Percentiles rank a stretch among this genome's conserved stretches.
Evolutionary conservation across 2,329 filamentous ascomycete genomes (phyloP).

Genomic region (Fusarium solani-melongenae): DNA sequence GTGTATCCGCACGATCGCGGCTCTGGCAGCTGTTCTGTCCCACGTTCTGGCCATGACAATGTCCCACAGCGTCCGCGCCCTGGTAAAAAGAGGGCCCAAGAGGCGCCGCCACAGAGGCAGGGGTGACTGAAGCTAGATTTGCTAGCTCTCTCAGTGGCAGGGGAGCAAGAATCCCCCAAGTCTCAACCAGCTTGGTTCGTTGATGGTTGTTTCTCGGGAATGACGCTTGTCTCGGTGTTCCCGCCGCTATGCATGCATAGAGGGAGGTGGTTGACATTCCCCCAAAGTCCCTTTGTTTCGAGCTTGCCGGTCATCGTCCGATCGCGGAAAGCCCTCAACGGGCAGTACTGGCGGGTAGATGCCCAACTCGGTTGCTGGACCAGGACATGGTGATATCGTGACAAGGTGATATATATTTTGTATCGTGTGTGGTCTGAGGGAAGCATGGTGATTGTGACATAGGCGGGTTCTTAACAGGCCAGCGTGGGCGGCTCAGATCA

Average conservation of each 20-base stretch:
- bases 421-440: constrained; percentile 16
- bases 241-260: constrained; percentile 31
- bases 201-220: constrained; percentile 38
- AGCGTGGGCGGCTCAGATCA: constrained; percentile 42
- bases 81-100: constrained; percentile 29
- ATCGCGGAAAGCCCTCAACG: constrained; percentile 27
- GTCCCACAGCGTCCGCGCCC: constrained; percentile 37
- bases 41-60: constrained; percentile 24
- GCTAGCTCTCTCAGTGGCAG: constrained; percentile 12
- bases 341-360: constrained; percentile 1
- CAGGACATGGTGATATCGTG: constrained; percentile 1
- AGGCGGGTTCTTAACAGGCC: constrained; percentile 25
- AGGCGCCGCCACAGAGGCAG: constrained; percentile 39
- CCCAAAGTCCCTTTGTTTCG: constrained; percentile 36
- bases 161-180: constrained; percentile 16
- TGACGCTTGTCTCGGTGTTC: constrained; percentile 44
- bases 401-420: neutral
- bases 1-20: constrained; percentile 16
- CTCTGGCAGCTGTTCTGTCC: constrained; percentile 33
- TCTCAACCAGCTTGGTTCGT: constrained; percentile 27
- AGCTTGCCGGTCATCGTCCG: constrained; percentile 35
- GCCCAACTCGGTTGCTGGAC: neutral
- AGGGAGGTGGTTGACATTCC: constrained; percentile 6
- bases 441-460: constrained; percentile 18
- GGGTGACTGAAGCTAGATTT: constrained; percentile 21